phyloP scores from a whole-genome alignment of 176 grass and related monocot species.

The Cymbopogon citratus region DNA sequence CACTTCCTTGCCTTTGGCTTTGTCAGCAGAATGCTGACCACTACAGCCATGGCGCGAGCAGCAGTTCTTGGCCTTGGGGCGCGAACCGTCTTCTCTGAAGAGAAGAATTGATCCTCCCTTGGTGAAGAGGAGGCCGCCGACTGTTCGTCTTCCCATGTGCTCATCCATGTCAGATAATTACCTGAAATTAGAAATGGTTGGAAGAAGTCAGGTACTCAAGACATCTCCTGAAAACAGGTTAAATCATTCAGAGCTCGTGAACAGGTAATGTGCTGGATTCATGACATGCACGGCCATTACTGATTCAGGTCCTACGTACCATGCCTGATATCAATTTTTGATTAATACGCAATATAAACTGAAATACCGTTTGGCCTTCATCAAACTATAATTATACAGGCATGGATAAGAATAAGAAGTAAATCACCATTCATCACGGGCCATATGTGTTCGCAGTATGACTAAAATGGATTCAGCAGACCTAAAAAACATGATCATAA shows the following conservation, averaged over 20 bases:
- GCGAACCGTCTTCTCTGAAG: slow-evolving; percentile 61
- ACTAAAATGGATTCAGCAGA: slow-evolving; percentile 12
- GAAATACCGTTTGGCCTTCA: neutral
- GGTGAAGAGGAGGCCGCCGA: slow-evolving; percentile 68
- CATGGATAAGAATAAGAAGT: neutral
- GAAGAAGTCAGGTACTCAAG: neutral
- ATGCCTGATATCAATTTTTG: neutral
- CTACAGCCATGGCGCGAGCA: slow-evolving; percentile 54
- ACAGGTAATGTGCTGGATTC: neutral
- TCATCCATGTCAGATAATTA: slow-evolving; percentile 48
- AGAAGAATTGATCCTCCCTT: slow-evolving; percentile 79
- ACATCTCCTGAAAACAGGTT: neutral
- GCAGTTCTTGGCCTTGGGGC: slow-evolving; percentile 20
- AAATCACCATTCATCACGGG: neutral
- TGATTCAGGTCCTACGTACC: neutral
- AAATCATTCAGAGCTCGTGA: neutral
- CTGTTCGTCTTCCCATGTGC: slow-evolving; percentile 76
- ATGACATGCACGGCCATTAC: neutral
- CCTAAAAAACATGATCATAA: neutral
- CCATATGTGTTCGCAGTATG: slow-evolving; percentile 1
- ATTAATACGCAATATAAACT: neutral
- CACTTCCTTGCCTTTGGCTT: slow-evolving; percentile 36
- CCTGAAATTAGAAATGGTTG: slow-evolving; percentile 11
- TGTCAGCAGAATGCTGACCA: slow-evolving; percentile 26
- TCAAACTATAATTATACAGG: neutral